A percentile compares a stretch with the other conserved stretches of the same genome.
These are phyloP conservation scores for Astragalus membranaceus DNA, from an alignment of 306 rosid species.

Conservation along the genomic window DNA sequence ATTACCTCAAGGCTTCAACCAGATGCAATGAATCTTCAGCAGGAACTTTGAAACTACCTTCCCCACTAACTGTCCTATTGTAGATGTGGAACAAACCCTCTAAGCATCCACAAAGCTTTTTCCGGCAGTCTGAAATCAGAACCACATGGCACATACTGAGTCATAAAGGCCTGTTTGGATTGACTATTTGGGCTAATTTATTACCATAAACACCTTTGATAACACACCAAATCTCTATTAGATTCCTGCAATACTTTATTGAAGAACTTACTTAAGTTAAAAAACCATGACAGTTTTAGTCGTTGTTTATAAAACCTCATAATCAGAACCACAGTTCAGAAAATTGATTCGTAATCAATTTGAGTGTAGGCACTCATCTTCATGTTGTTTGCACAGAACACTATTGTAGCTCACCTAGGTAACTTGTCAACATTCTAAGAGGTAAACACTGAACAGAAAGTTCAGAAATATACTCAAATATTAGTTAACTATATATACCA, in stretches of 20 bases:
- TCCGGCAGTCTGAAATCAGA: slow-evolving; percentile 74
- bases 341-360: slow-evolving; percentile 8
- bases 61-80: slow-evolving; percentile 75
- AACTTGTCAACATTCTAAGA: slow-evolving; percentile 10
- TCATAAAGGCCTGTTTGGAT: not conserved
- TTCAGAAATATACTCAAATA: slow-evolving; percentile 13
- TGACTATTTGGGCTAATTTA: no score
- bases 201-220: no score
- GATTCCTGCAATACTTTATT: no score
- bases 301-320: slow-evolving; percentile 9
- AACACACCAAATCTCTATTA: no score
- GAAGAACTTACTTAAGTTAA: not conserved
- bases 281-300: not conserved
- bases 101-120: slow-evolving; percentile 88
- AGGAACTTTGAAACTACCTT: slow-evolving; percentile 82
- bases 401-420: slow-evolving; percentile 8
- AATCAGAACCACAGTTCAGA: slow-evolving; percentile 17
- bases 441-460: slow-evolving; percentile 24
- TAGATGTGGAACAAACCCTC: slow-evolving; percentile 92
- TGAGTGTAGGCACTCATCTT: not conserved
- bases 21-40: slow-evolving; percentile 93
- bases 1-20: slow-evolving; percentile 93
- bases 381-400: slow-evolving; percentile 13
- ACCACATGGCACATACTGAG: slow-evolving; percentile 10
- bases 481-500: slow-evolving; percentile 53